A percentile compares a stretch with the other conserved stretches of the same genome.
These are phyloP conservation scores for Fusarium nurragi DNA, from an alignment of 2,329 filamentous ascomycete genomes.

Conservation along the genomic window DNA sequence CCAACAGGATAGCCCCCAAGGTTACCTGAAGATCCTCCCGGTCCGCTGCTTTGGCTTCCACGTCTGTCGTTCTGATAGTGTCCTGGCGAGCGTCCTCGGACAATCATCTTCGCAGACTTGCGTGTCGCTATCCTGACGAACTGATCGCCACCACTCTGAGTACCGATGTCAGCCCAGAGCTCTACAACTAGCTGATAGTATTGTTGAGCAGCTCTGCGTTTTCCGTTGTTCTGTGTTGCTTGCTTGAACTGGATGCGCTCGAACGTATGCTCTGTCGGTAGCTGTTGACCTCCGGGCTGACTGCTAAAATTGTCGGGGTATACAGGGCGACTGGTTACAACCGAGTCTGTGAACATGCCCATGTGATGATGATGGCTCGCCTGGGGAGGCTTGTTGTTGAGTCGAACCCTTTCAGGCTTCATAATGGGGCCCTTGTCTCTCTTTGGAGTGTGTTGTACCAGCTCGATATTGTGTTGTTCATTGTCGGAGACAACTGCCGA, in stretches of 20 bases:
- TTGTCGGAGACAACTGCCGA: constrained; percentile 83
- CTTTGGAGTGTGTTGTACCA: constrained; percentile 92
- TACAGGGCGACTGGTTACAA: constrained; percentile 37
- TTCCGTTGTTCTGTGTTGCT: constrained; percentile 93
- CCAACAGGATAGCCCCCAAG: constrained; percentile 57
- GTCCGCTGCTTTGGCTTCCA: constrained; percentile 74
- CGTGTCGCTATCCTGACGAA: constrained; percentile 77
- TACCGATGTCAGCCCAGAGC: constrained; percentile 75
- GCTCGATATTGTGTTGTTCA: constrained; percentile 78
- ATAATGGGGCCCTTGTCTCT: constrained; percentile 86
- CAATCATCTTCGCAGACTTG: constrained; percentile 83
- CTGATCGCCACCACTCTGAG: constrained; percentile 55
- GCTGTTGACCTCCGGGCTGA: constrained; percentile 48
- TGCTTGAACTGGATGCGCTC: constrained; percentile 96
- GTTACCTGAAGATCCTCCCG: constrained; percentile 70
- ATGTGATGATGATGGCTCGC: constrained; percentile 57
- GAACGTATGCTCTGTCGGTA: constrained; percentile 70
- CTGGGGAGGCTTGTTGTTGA: constrained; percentile 74
- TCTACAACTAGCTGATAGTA: constrained; percentile 93
- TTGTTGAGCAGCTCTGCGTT: constrained; percentile 87
- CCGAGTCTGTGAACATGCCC: constrained; percentile 55
- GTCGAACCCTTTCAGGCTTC: constrained; percentile 73
- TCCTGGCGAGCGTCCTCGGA: constrained; percentile 83
- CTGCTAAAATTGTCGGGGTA: constrained; percentile 56
- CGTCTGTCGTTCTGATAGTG: constrained; percentile 79